Conservation (phyloP, 2,329 filamentous ascomycete species). For the Cercospora citrullina region DNA sequence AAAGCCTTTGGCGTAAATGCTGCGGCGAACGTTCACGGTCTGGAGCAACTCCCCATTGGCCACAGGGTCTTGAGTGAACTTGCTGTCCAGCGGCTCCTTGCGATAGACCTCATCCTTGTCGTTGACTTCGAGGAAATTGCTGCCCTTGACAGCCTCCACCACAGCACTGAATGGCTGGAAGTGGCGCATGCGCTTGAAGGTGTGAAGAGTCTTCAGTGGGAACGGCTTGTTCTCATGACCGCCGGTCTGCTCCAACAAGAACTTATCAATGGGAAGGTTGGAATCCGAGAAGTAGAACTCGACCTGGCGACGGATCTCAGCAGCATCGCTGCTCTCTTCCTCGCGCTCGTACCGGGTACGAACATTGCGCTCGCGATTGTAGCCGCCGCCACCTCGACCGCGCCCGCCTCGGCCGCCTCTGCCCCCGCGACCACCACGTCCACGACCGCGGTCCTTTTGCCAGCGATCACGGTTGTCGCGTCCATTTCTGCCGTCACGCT, state of each 20-base stretch:
- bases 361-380: slow-evolving; percentile 26
- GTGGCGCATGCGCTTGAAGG: slow-evolving; percentile 92
- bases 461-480: slow-evolving; percentile 24
- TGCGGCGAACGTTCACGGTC: slow-evolving; percentile 68
- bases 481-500: slow-evolving; percentile 24
- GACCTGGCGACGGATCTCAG: slow-evolving; percentile 83
- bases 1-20: slow-evolving; percentile 93
- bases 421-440: slow-evolving; percentile 22
- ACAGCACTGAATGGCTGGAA: slow-evolving; percentile 87
- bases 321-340: slow-evolving; percentile 73
- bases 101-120: slow-evolving; percentile 74
- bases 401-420: slow-evolving; percentile 16
- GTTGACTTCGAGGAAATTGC: slow-evolving; percentile 68
- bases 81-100: slow-evolving; percentile 64
- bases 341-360: slow-evolving; percentile 46
- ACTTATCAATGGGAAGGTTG: slow-evolving; percentile 86
- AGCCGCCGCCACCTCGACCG: slow-evolving; percentile 19
- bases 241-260: slow-evolving; percentile 74
- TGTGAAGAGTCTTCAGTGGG: slow-evolving; percentile 72
- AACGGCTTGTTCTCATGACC: slow-evolving; percentile 82
- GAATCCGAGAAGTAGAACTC: slow-evolving; percentile 96
- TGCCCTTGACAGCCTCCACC: slow-evolving; percentile 78
- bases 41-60: slow-evolving; percentile 57
- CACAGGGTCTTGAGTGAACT: slow-evolving; percentile 55
- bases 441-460: slow-evolving; percentile 14